phyloP scores from a whole-genome alignment of 768 basidiomycete genomes.

The Sporobolomyces phaffii region DNA sequence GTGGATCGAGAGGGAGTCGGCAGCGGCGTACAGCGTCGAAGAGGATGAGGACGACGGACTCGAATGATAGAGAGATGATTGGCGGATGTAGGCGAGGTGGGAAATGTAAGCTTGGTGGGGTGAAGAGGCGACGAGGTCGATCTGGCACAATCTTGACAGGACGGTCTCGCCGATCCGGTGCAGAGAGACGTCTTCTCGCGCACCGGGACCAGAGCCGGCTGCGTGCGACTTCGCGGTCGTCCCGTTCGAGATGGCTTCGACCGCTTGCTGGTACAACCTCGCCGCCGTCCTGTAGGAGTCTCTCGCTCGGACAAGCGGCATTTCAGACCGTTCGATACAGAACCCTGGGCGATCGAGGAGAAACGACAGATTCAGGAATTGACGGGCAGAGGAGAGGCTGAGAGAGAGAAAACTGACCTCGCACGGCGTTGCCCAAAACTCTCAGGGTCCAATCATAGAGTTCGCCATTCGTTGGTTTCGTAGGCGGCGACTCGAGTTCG shows the following conservation, averaged over 20 bases:
- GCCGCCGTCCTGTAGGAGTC: neutral
- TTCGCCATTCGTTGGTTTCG: neutral
- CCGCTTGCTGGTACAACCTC: neutral
- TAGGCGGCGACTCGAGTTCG: neutral
- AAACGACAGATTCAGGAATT: neutral
- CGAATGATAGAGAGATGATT: neutral
- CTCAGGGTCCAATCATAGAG: constrained; percentile 20
- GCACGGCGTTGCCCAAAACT: constrained; percentile 1
- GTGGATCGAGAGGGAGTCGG: constrained; percentile 9
- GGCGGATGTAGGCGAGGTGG: constrained; percentile 29
- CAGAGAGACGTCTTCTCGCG: constrained; percentile 14
- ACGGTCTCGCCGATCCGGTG: constrained; percentile 22
- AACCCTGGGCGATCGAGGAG: neutral
- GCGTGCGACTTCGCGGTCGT: no score
- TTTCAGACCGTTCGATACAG: neutral
- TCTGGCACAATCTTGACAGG: neutral
- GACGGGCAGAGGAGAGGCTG: neutral
- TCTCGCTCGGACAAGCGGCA: neutral
- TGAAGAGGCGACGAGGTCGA: neutral
- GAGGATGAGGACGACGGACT: neutral
- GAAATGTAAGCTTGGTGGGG: neutral
- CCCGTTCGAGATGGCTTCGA: neutral
- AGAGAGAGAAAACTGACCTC: constrained; percentile 21
- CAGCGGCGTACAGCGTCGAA: neutral
- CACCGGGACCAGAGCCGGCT: no score